A percentile compares a stretch with the other conserved stretches of the same genome.
These are phyloP conservation scores for Polyporus tsugae DNA, from an alignment of 1,284 basidiomycete species.

Conservation along the genomic window DNA sequence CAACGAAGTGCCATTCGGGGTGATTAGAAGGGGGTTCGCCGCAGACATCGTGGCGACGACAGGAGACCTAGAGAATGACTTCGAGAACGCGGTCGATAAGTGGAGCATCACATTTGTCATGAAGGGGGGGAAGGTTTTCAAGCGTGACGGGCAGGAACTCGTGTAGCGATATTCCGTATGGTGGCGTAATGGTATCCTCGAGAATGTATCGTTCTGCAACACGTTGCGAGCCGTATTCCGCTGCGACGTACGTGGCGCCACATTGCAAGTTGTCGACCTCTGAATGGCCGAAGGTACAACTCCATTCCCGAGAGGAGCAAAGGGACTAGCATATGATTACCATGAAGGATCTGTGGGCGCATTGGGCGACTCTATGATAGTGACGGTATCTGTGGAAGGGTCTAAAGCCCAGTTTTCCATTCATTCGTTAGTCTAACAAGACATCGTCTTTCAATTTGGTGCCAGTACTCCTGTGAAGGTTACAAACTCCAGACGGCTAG, in stretches of 20 bases:
- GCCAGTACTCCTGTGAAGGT: background rate
- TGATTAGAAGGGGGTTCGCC: slow-evolving; percentile 58
- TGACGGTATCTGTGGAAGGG: background rate
- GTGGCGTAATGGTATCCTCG: background rate
- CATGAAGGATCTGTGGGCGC: background rate
- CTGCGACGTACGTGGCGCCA: background rate
- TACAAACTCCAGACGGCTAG: background rate
- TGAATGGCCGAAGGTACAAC: background rate
- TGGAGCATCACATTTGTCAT: slow-evolving; percentile 62
- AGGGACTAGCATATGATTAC: background rate
- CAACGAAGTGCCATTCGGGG: slow-evolving; percentile 66
- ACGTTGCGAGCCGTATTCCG: background rate
- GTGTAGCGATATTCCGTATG: slow-evolving; percentile 20
- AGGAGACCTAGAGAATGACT: slow-evolving; percentile 56
- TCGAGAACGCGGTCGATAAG: slow-evolving; percentile 54
- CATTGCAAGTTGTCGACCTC: too few species aligned
- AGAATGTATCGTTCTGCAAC: background rate
- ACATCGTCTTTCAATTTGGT: background rate
- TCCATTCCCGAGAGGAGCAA: background rate
- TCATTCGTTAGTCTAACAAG: background rate
- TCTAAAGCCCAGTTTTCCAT: background rate
- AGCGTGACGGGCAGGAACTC: slow-evolving; percentile 47
- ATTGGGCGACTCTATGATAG: background rate
- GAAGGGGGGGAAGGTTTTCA: slow-evolving; percentile 63
- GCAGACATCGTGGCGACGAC: slow-evolving; percentile 65